These are phyloP conservation scores for Diphasiastrum complanatum DNA, from an alignment of 83 land plant species.

Conservation along the genomic window DNA sequence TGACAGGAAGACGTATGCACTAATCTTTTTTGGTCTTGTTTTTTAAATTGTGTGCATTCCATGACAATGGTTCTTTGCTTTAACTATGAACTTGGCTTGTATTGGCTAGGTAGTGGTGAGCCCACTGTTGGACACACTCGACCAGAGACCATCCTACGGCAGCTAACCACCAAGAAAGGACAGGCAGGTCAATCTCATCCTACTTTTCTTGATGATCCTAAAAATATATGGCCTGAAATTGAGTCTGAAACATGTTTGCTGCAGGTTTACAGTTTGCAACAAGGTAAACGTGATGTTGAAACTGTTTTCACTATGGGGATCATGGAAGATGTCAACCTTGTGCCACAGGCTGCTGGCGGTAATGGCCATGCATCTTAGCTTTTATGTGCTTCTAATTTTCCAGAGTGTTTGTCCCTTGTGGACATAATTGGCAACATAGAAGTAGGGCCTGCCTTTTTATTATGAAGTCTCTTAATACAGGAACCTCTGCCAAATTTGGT, in stretches of 20 bases:
- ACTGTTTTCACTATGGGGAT: slow-evolving; percentile 95
- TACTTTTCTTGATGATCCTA: too few relatives aligned
- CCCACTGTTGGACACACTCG: slow-evolving; percentile 90
- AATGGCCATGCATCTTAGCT: too few relatives aligned
- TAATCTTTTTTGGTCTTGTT: neutral
- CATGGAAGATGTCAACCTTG: slow-evolving; percentile 96
- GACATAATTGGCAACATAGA: too few relatives aligned
- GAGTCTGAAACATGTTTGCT: neutral
- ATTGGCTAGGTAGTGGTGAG: slow-evolving; percentile 71
- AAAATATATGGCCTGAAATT: neutral
- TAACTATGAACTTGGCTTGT: too few relatives aligned
- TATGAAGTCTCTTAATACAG: too few relatives aligned
- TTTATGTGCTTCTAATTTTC: too few relatives aligned
- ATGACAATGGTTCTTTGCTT: too few relatives aligned
- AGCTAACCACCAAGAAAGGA: slow-evolving; percentile 94
- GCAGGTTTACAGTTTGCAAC: slow-evolving; percentile 90
- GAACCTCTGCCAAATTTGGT: too few relatives aligned
- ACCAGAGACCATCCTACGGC: slow-evolving; percentile 89
- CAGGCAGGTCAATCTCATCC: slow-evolving; percentile 48
- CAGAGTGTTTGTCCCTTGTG: too few relatives aligned
- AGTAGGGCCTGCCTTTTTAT: too few relatives aligned
- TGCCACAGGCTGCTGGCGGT: slow-evolving; percentile 95
- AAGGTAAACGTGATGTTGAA: slow-evolving; percentile 97
- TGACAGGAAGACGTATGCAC: slow-evolving; percentile 82
- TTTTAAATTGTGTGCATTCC: neutral